These are phyloP conservation scores for Jasminum sambac DNA, from an alignment of 257 asterid species.

Conservation along the genomic window DNA sequence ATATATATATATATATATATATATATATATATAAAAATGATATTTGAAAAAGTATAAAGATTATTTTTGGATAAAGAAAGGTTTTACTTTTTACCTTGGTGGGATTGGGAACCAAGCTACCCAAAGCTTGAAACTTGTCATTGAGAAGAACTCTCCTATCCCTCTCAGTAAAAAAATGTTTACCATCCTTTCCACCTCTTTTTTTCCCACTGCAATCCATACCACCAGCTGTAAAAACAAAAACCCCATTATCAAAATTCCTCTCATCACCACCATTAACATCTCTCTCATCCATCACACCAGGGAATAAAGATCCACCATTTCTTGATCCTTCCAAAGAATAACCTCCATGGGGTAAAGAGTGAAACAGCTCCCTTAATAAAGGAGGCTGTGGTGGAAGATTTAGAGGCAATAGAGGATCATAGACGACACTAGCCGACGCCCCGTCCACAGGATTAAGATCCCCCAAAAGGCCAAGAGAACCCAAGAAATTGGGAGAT, in stretches of 20 bases:
- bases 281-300: constrained; percentile 55
- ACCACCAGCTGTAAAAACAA: constrained; percentile 60
- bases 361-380: constrained; percentile 67
- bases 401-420: constrained; percentile 69
- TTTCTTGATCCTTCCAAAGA: constrained; percentile 36
- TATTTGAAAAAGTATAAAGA: neutral
- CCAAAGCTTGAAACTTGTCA: constrained; percentile 58
- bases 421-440: constrained; percentile 45
- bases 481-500: constrained; percentile 48
- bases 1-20: neutral
- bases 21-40: neutral
- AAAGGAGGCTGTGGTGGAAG: constrained; percentile 80
- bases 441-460: constrained; percentile 25
- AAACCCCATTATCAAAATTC: constrained; percentile 51
- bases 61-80: neutral
- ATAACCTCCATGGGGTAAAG: constrained; percentile 55
- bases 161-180: constrained; percentile 77
- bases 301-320: constrained; percentile 51
- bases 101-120: constrained; percentile 61
- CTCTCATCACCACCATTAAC: constrained; percentile 45
- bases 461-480: constrained; percentile 72
- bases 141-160: constrained; percentile 69
- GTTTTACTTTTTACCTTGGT: constrained; percentile 70
- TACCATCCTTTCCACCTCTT: constrained; percentile 53
- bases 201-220: constrained; percentile 49